Percentiles rank a stretch among this genome's conserved stretches.
Evolutionary conservation across 345 rosid genomes (phyloP).

Genomic region (Eucalyptus globulus): DNA sequence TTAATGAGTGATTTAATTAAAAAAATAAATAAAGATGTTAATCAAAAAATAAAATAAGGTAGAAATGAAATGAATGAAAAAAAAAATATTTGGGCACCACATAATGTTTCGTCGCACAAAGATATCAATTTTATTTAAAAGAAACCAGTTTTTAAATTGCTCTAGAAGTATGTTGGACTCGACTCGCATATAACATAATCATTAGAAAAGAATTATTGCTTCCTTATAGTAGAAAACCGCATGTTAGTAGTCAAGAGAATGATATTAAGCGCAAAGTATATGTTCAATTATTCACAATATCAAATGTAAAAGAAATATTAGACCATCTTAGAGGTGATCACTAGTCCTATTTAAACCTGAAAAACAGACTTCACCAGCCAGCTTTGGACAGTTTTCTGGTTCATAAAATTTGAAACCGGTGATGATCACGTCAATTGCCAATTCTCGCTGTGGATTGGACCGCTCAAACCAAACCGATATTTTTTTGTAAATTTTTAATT

Average conservation of each 20-base stretch:
- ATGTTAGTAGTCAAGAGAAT: too few species aligned
- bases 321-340: background rate
- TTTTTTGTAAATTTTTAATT: too few species aligned
- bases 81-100: background rate
- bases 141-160: background rate
- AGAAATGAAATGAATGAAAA: background rate
- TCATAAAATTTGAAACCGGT: background rate
- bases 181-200: background rate
- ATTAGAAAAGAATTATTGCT: background rate
- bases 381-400: too few species aligned
- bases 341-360: background rate
- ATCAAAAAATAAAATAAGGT: background rate
- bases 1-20: background rate
- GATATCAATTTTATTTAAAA: background rate
- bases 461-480: background rate
- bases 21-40: too few species aligned
- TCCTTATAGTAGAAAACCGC: background rate
- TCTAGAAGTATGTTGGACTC: background rate
- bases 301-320: background rate
- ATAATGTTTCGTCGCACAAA: background rate
- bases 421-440: too few species aligned
- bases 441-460: rapidly evolving
- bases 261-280: background rate
- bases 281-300: background rate
- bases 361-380: background rate